A percentile compares a stretch with the other conserved stretches of the same genome.
Conservation (phyloP, 495 filamentous ascomycete genomes). For the Hyaloscypha finlandica region DNA sequence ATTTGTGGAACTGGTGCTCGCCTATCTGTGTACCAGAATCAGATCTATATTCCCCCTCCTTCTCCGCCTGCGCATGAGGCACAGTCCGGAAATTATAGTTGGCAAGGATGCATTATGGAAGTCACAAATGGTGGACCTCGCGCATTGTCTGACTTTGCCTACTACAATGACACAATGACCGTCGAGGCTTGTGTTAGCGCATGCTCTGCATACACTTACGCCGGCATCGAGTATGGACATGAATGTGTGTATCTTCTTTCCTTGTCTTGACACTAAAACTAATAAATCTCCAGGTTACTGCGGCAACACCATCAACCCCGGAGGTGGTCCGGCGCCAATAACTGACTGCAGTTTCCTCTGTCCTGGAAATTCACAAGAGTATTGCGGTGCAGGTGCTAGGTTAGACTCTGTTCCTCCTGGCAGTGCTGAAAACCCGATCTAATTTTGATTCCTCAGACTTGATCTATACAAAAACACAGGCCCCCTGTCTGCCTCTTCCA, state of each 20-base stretch:
- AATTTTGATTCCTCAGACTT: neutral
- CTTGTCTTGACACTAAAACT: neutral
- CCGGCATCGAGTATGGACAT: conserved; percentile 42
- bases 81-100: conserved; percentile 3
- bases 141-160: conserved; percentile 17
- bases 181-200: conserved; percentile 26
- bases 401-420: too few relatives aligned
- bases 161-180: conserved; percentile 5
- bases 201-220: conserved; percentile 28
- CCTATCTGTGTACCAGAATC: conserved; percentile 10
- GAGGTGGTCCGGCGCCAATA: conserved; percentile 27
- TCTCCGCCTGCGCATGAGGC: conserved; percentile 9
- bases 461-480: conserved; percentile 13
- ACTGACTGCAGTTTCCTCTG: conserved; percentile 59
- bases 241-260: conserved; percentile 41
- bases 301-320: conserved; percentile 20
- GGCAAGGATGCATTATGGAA: conserved; percentile 17
- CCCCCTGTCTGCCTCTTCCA: neutral
- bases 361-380: conserved; percentile 49
- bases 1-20: conserved; percentile 12
- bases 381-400: conserved; percentile 55
- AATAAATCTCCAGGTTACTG: conserved; percentile 34
- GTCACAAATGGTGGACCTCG: conserved; percentile 10
- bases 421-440: too few relatives aligned
- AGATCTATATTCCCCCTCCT: conserved; percentile 3